A percentile compares a stretch with the other conserved stretches of the same genome.
Evolutionary conservation across 2,329 filamentous ascomycete species (phyloP).

Genomic region (Aulographum hederae): DNA sequence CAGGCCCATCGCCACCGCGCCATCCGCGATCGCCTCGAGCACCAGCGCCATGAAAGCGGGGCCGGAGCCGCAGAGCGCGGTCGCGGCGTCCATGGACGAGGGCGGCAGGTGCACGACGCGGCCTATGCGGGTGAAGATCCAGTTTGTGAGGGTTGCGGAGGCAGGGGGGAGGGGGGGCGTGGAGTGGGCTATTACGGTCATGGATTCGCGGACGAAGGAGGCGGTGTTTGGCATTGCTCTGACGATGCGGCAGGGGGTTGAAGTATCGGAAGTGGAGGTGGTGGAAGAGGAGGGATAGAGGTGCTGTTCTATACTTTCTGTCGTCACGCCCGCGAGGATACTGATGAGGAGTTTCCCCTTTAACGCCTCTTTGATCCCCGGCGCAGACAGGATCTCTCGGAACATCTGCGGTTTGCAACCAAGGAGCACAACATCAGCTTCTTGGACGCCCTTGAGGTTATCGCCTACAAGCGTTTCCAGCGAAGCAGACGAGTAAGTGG

Average conservation of each 20-base stretch:
- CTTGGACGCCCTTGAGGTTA: conserved; percentile 47
- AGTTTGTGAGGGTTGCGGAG: conserved; percentile 42
- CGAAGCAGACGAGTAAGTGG: conserved; percentile 36
- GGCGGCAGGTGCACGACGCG: conserved; percentile 50
- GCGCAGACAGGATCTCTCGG: conserved; percentile 44
- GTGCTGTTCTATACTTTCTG: conserved; percentile 45
- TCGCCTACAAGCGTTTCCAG: conserved; percentile 53
- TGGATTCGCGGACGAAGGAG: conserved; percentile 57
- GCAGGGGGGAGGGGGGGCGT: conserved; percentile 37
- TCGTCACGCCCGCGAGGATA: conserved; percentile 61
- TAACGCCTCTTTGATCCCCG: conserved; percentile 55
- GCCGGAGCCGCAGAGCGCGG: conserved; percentile 55
- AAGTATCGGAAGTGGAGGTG: neutral
- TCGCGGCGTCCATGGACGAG: conserved; percentile 51
- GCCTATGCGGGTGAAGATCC: conserved; percentile 62
- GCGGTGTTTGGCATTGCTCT: conserved; percentile 78
- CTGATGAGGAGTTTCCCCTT: conserved; percentile 65
- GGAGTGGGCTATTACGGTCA: conserved; percentile 55
- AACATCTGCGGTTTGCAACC: conserved; percentile 69
- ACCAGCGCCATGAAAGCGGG: conserved; percentile 62
- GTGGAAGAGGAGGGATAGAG: conserved; percentile 32
- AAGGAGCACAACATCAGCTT: conserved; percentile 57
- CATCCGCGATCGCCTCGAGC: conserved; percentile 58
- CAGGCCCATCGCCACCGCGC: conserved; percentile 61
- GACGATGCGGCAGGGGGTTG: conserved; percentile 43